Evolutionary conservation across 2,329 filamentous ascomycete genomes (phyloP), one percentile per base, ranked within the genome.

Genomic region (Ophiostoma fasciatum): DNA sequence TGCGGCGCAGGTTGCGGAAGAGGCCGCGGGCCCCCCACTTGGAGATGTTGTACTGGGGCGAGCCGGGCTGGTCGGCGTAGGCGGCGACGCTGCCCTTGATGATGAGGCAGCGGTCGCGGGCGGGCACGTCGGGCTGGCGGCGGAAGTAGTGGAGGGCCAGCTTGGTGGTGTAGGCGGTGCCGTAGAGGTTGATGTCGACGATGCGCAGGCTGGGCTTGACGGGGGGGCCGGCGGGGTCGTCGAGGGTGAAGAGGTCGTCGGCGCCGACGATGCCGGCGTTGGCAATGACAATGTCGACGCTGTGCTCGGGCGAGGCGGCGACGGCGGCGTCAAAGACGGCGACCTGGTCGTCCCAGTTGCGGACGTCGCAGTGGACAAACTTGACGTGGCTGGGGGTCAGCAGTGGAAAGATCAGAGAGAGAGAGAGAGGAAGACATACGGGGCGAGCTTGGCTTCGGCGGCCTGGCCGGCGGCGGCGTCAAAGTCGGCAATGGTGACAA

Each of bases 41-140:
- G 7, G 55, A 63, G 27, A 52, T 52, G 12, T 58, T 64, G 39
- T 63, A 61, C 41, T 58, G 50, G 45, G 52, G 53, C 26, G 55
- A 55, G 13, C 58, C 55, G 18, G 58, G 58, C 7, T 56, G 57
- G 40, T 68, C 65, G 31, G 64, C 57, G 46, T 57, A 68, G 0
- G 56, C 59, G 1, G 62, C 61, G 47, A 68, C 56, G 37, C 59
- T 63, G 4, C 60, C 60, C 0, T 59, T 65, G 17, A 68, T 59
- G 32, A 68, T 61, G 26, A 69, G 58, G 38, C 62, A 63, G 1
- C 64, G 55, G 38, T 67, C 62, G 7, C 56, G 48, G 1, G 56
- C 52, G 1, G 52, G 46, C 0, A 42, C 50, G 13, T 57, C 54
- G 0, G 59, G 57, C 23, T 60, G 55, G 30, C 57, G 51, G 2